Percentiles rank a stretch among this genome's conserved stretches.
phyloP scores from a whole-genome alignment of 164 flowering plant genomes.

The Berberis vulgaris region DNA sequence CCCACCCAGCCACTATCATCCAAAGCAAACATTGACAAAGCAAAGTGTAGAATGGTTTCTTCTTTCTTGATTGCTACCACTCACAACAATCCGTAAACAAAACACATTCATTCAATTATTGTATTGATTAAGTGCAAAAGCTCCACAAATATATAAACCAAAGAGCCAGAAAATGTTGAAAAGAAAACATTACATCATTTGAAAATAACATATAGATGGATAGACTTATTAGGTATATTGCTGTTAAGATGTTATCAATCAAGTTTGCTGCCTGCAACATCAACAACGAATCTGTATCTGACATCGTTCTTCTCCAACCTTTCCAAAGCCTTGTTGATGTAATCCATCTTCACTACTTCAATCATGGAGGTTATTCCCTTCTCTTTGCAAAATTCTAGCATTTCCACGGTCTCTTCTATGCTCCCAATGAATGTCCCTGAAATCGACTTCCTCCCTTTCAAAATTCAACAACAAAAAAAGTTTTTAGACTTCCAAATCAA shows the following conservation, averaged over 20 bases:
- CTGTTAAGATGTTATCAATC: slow-evolving; percentile 3
- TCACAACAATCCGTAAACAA: too few species aligned
- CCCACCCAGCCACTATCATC: too few species aligned
- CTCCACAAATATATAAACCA: too few species aligned
- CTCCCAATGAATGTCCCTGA: slow-evolving; percentile 82
- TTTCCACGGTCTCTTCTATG: slow-evolving; percentile 72
- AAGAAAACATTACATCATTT: background rate
- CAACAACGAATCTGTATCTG: slow-evolving; percentile 71
- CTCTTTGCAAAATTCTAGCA: slow-evolving; percentile 69
- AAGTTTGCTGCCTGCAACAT: slow-evolving; percentile 79
- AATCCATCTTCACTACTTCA: slow-evolving; percentile 69
- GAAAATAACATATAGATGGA: background rate
- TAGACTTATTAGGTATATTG: background rate
- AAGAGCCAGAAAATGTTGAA: too few species aligned
- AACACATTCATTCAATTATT: too few species aligned
- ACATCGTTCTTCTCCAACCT: slow-evolving; percentile 85
- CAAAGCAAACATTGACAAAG: too few species aligned
- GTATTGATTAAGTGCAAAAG: too few species aligned
- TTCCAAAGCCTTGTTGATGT: slow-evolving; percentile 62
- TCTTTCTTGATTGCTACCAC: too few species aligned
- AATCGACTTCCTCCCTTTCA: slow-evolving; percentile 67
- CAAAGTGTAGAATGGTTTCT: too few species aligned
- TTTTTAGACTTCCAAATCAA: background rate
- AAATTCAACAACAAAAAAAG: background rate
- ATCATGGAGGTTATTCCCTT: slow-evolving; percentile 49